Evolutionary conservation across 1,284 basidiomycete species (phyloP), one percentile per base, ranked within the genome.

Genomic region (Veloporphyrellus conicus): DNA sequence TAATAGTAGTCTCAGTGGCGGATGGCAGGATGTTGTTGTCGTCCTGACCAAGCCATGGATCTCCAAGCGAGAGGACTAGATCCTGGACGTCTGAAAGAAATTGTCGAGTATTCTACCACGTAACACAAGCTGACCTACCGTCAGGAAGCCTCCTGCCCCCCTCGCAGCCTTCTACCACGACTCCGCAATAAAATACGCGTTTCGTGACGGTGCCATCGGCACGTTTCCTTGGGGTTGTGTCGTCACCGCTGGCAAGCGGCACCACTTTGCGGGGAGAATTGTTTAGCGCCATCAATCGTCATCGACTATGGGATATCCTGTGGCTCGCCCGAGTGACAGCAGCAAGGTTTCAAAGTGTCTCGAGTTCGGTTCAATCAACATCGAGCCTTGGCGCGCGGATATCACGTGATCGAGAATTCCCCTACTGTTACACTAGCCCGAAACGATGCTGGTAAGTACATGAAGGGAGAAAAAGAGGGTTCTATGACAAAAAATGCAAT

Each of bases 151-250:
- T 75, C 55, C 72, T 75, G 2, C 82, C 84, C 57, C 77, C 75
- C 50, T 84, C 82, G 32, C 82, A 79, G 43, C 82, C 84, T 66
- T 90, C 87, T 23, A 90, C 84, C 18, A 90, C 87, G 28, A 90
- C 85, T 31, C 83, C 84, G 57, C 84, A 88, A 65, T 83, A 87
- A 67, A 90, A 90, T 25, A 81, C 82, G 61, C 87, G 83, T 62
- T 75, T 83, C 3, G 82, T 90, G 52, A 75, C 54, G 34, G 64
- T 62, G n/a, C 72, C 65, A 19, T 68, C 64, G 2, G 61, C 60
- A 40, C 71, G 67, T 52, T 66, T 69, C 46, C 63, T 68, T 34
- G 72, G 68, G 41, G 73, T 68, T 33, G 69, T 63, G 54, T 81
- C 79, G 50, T 86, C 79, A 35, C 82, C 84, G 54, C 70, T 75